Evolutionary conservation across 345 rosid genomes (phyloP), one percentile per base, ranked within the genome.

Genomic region (Dipteronia sinensis): DNA sequence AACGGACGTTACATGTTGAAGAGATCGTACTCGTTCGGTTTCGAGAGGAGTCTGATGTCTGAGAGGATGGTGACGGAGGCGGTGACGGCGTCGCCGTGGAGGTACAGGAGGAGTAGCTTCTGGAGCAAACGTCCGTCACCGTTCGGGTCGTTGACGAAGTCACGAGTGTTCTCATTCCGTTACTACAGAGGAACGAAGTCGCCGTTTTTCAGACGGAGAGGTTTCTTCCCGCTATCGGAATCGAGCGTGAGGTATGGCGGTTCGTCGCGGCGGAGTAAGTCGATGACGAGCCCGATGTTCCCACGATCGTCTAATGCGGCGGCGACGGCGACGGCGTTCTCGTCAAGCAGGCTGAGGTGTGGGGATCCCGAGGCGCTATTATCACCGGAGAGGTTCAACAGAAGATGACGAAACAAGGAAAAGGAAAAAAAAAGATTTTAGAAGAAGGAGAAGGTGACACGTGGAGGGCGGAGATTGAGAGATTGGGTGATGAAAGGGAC

Each of bases 331-430:
- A 85, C 87, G 59, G 84, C 87, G 22, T 90, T 89, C 83, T 87
- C 97, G 66, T 92, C 99, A 47, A 95, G 99, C 85, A 79, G 99
- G 82, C 76, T 93, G 19, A 79, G 99, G 82, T 95, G 99, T 75
- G 99, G 99, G 64, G 98, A 95, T 85, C 99, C 99, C 22, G 99
- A 95, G 87, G 99, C 99, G 49, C 70, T 95, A 53, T 76, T 95
- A 2, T 95, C 99, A 63, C 99, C 99, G 89, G 98, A 95, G 84
- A 88, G 99, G 77, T 92, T 90, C 64, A 90, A 83, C 83, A 59
- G 88, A 22, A 82, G 96, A 73, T 87, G 58, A 76, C 64, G 10
- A 38, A 49, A 44, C 15, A 25, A 53, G 74, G 20, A 20, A 27
- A 17, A n/a, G 20, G 8, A 20, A 20, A 16, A 46, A 2, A 34